Conservation (phyloP, 495 filamentous ascomycete species). For the Daldinia decipiens region DNA sequence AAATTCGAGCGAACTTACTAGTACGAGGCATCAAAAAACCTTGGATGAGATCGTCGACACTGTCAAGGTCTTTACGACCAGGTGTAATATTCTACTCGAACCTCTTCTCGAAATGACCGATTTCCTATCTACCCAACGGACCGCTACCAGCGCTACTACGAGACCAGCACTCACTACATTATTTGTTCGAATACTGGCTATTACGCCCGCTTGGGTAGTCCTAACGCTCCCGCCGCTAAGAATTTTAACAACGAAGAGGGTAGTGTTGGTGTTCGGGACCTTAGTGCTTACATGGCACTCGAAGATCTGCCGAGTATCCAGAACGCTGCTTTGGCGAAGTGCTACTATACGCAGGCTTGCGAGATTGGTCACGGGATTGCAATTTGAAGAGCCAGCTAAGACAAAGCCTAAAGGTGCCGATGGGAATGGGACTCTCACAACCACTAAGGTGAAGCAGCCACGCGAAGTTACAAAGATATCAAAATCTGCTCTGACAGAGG, state of each 20-base stretch:
- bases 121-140: constrained; percentile 90
- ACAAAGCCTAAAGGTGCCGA: constrained; percentile 36
- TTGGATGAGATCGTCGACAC: constrained; percentile 97
- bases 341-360: constrained; percentile 71
- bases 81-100: constrained; percentile 91
- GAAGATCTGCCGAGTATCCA: constrained; percentile 82
- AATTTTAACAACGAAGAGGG: constrained; percentile 86
- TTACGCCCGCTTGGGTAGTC: constrained; percentile 87
- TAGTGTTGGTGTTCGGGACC: constrained; percentile 82
- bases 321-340: constrained; percentile 92
- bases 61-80: constrained; percentile 82
- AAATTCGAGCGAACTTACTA: constrained; percentile 67
- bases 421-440: constrained; percentile 17
- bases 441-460: constrained; percentile 34
- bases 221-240: constrained; percentile 83
- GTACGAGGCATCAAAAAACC: constrained; percentile 78
- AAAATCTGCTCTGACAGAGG: constrained; percentile 45
- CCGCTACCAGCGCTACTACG: constrained; percentile 91
- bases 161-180: constrained; percentile 89
- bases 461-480: constrained; percentile 39
- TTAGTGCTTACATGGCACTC: constrained; percentile 90
- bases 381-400: constrained; percentile 63
- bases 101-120: constrained; percentile 88
- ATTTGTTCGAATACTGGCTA: constrained; percentile 86
- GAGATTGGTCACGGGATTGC: constrained; percentile 79